phyloP scores from a whole-genome alignment of 2,329 filamentous ascomycete species.

The Chalaropsis ovoidea region DNA sequence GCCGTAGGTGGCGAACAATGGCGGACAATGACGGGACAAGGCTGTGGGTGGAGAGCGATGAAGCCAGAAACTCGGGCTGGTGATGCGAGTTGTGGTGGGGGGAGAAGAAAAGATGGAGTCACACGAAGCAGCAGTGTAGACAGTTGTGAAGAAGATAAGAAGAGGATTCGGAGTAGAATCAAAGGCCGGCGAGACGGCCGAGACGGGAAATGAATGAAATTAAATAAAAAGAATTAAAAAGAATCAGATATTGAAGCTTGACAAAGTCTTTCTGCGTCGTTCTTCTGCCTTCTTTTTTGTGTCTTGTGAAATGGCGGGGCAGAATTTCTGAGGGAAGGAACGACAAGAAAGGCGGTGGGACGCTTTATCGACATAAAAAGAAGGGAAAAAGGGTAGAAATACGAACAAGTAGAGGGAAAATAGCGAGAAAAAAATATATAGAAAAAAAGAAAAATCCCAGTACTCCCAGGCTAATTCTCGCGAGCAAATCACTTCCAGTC shows the following conservation, averaged over 20 bases:
- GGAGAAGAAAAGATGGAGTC: neutral
- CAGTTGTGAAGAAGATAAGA: neutral
- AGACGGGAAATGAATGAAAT: neutral
- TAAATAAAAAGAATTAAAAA: neutral
- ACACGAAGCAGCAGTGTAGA: too few relatives aligned
- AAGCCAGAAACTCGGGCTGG: neutral
- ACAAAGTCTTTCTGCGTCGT: too few relatives aligned
- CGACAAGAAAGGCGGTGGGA: too few relatives aligned
- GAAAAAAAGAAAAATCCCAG: neutral
- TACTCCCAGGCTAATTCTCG: too few relatives aligned
- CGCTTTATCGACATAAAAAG: neutral
- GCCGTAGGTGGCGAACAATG: neutral
- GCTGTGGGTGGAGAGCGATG: neutral
- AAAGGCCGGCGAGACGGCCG: neutral
- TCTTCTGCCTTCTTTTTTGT: neutral
- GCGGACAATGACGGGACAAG: neutral
- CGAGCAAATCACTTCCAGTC: too few relatives aligned
- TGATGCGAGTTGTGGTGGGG: neutral
- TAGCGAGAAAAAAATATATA: neutral
- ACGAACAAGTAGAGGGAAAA: neutral
- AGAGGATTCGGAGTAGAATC: neutral
- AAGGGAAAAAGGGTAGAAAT: neutral
- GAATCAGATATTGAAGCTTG: neutral
- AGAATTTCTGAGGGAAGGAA: neutral
- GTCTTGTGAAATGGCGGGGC: neutral